Evolutionary conservation across 106 monocot species (phyloP).

Genomic region (Allium cepa): DNA sequence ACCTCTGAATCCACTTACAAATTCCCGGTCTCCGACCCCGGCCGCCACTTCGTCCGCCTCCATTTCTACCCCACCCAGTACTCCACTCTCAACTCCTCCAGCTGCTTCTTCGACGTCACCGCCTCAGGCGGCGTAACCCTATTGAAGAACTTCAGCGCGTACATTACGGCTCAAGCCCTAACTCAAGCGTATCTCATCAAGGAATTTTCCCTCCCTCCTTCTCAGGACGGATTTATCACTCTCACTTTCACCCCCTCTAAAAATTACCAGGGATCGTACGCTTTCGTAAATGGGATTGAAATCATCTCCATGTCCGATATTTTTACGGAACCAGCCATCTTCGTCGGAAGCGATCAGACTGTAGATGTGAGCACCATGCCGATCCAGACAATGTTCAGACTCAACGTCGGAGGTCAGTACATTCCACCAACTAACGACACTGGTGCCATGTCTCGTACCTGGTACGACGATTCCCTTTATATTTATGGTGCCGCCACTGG

Average conservation of each 20-base stretch:
- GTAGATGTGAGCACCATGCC: constrained; percentile 17
- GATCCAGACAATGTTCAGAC: constrained; percentile 61
- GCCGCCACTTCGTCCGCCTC: constrained; percentile 70
- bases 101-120: constrained; percentile 58
- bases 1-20: constrained; percentile 39
- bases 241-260: constrained; percentile 64
- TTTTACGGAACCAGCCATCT: constrained; percentile 10
- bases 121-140: constrained; percentile 54
- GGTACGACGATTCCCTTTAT: constrained; percentile 21
- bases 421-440: constrained; percentile 19
- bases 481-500: constrained; percentile 21
- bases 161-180: constrained; percentile 49
- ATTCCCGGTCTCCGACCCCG: constrained; percentile 32
- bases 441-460: constrained; percentile 10
- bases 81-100: constrained; percentile 30
- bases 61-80: constrained; percentile 80
- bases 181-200: constrained; percentile 48
- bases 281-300: constrained; percentile 92
- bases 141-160: constrained; percentile 75
- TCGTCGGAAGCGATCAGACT: constrained; percentile 36
- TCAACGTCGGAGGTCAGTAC: constrained; percentile 49
- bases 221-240: constrained; percentile 22
- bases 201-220: constrained; percentile 53
- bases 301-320: constrained; percentile 74
- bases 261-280: constrained; percentile 37